Evolutionary conservation across 768 basidiomycete genomes (phyloP).

Genomic region (Cystobasidium tubakii): DNA sequence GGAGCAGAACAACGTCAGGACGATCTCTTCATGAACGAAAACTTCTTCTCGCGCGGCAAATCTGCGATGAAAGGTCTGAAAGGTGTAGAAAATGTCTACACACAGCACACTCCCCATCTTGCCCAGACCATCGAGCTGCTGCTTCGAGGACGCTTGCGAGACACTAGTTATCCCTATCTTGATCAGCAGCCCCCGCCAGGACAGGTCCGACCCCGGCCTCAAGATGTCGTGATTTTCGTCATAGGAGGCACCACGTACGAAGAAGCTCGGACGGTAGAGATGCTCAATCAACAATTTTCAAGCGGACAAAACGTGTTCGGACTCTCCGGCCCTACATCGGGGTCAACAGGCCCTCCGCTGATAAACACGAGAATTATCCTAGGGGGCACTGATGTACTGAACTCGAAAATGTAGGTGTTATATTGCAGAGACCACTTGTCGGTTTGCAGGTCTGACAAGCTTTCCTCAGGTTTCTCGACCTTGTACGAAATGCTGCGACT

Average conservation of each 20-base stretch:
- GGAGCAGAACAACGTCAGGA: constrained; percentile 95
- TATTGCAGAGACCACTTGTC: too few species aligned
- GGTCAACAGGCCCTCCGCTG: neutral
- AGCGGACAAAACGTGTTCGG: constrained; percentile 36
- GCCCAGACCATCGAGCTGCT: constrained; percentile 85
- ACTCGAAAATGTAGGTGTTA: constrained; percentile 70
- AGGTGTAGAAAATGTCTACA: constrained; percentile 98
- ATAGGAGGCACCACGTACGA: constrained; percentile 95
- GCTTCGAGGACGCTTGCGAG: constrained; percentile 75
- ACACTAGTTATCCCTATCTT: constrained; percentile 83
- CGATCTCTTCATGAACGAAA: constrained; percentile 92
- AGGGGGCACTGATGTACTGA: constrained; percentile 91
- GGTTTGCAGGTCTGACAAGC: neutral
- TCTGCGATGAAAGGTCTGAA: constrained; percentile 93
- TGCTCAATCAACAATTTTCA: constrained; percentile 71
- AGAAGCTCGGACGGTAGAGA: constrained; percentile 76
- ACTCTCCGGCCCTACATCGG: neutral
- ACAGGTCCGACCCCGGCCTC: constrained; percentile 58
- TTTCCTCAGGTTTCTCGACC: constrained; percentile 70
- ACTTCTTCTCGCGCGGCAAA: constrained; percentile 84
- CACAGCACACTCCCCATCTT: constrained; percentile 89
- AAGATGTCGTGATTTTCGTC: constrained; percentile 94
- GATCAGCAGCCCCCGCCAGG: constrained; percentile 48
- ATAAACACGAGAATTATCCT: constrained; percentile 63
- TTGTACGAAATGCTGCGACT: constrained; percentile 65